These are phyloP conservation scores for Kurtzmaniella fragi DNA, from an alignment of 805 yeast species.

Conservation along the genomic window DNA sequence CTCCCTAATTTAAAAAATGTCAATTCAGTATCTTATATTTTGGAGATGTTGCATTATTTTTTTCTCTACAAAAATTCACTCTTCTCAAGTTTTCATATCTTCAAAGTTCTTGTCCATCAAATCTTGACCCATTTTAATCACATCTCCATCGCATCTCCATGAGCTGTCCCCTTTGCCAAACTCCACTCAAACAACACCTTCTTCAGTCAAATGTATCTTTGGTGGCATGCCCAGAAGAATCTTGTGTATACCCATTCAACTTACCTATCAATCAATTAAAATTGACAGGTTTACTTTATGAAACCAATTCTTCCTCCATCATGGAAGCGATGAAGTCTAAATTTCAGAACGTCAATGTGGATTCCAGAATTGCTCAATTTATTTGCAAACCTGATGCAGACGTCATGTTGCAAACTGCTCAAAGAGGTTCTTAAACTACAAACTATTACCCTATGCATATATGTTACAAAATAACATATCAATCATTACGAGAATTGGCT, in stretches of 20 bases:
- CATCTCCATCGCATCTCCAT: slow-evolving; percentile 5
- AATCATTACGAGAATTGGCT: too few species aligned
- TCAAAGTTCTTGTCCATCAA: too few species aligned
- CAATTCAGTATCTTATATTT: too few species aligned
- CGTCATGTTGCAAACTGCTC: not conserved
- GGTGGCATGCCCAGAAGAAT: slow-evolving; percentile 21
- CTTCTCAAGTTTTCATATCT: too few species aligned
- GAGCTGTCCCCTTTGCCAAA: slow-evolving; percentile 26
- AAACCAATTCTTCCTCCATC: slow-evolving; percentile 18
- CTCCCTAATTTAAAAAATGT: too few species aligned
- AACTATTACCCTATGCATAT: too few species aligned
- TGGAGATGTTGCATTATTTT: too few species aligned
- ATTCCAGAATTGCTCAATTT: slow-evolving; percentile 20
- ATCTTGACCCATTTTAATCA: too few species aligned
- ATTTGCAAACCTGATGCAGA: slow-evolving; percentile 16
- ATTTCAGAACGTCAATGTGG: slow-evolving; percentile 19
- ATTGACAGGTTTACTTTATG: slow-evolving; percentile 15
- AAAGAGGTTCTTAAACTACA: too few species aligned
- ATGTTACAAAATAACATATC: too few species aligned
- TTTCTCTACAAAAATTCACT: too few species aligned
- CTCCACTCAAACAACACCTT: slow-evolving; percentile 18
- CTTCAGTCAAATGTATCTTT: slow-evolving; percentile 22
- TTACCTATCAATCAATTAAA: slow-evolving; percentile 23
- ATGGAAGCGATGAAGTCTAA: slow-evolving; percentile 21
- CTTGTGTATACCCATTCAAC: slow-evolving; percentile 30